phyloP scores from a whole-genome alignment of 345 rosid genomes.

The Psidium guajava region DNA sequence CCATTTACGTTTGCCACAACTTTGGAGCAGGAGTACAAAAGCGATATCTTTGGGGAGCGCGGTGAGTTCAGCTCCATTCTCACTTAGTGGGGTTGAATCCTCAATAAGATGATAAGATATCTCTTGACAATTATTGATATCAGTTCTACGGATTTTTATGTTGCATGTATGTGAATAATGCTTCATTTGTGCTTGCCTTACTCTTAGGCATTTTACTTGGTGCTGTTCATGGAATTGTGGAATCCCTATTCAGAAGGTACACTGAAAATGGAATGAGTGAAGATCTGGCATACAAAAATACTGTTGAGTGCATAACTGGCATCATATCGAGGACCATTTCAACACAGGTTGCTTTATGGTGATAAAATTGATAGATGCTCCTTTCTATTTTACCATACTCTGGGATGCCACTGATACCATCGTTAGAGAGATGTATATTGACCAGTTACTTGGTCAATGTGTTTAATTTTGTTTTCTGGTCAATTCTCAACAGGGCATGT shows the following conservation, averaged over 20 bases:
- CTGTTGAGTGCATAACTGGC: slow-evolving; percentile 85
- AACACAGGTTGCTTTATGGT: slow-evolving; percentile 37
- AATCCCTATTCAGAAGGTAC: slow-evolving; percentile 71
- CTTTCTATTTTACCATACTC: background rate
- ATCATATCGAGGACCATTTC: slow-evolving; percentile 68
- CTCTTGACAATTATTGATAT: background rate
- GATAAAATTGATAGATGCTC: background rate
- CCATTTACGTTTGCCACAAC: slow-evolving; percentile 87
- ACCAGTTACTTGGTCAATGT: background rate
- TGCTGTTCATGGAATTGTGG: slow-evolving; percentile 84
- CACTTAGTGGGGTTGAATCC: background rate
- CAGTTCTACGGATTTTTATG: background rate
- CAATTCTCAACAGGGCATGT: slow-evolving; percentile 50
- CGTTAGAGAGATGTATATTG: background rate
- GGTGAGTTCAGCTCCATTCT: slow-evolving; percentile 25
- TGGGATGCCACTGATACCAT: background rate
- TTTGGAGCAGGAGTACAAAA: slow-evolving; percentile 85
- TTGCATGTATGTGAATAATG: background rate
- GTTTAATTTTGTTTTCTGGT: background rate
- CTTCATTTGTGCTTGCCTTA: background rate
- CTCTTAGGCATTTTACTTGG: slow-evolving; percentile 71
- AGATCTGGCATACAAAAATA: slow-evolving; percentile 70
- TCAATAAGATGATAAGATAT: background rate
- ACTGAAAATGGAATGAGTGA: slow-evolving; percentile 71
- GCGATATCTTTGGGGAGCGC: slow-evolving; percentile 93